These are phyloP conservation scores for Phaffia australis DNA, from an alignment of 768 basidiomycete species.

Conservation along the genomic window DNA sequence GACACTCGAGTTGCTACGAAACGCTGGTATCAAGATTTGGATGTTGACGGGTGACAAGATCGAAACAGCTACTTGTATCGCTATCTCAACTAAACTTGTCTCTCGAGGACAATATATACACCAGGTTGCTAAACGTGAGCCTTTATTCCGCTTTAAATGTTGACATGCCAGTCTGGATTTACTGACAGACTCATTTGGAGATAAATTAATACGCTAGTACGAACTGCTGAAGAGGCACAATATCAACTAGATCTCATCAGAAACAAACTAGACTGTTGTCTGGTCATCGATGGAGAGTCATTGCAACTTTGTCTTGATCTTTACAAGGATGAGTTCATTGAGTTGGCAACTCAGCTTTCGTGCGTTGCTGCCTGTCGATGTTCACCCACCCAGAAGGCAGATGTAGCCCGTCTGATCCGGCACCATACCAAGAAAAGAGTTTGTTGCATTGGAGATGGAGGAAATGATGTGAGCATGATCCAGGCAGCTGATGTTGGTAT, in stretches of 20 bases:
- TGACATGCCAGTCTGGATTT: slow-evolving; percentile 3
- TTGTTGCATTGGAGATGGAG: slow-evolving; percentile 97
- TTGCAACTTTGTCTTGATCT: slow-evolving; percentile 81
- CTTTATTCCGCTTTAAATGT: slow-evolving; percentile 10
- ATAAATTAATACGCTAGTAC: slow-evolving; percentile 48
- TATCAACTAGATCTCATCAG: slow-evolving; percentile 87
- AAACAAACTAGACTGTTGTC: slow-evolving; percentile 89
- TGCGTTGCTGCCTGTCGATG: slow-evolving; percentile 96
- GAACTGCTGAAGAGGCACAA: slow-evolving; percentile 67
- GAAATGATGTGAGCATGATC: slow-evolving; percentile 99
- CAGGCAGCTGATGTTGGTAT: slow-evolving; percentile 95
- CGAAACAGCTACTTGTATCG: slow-evolving; percentile 96
- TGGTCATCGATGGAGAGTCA: slow-evolving; percentile 96
- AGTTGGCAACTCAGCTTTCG: slow-evolving; percentile 88
- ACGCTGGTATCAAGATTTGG: slow-evolving; percentile 98
- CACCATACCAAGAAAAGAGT: slow-evolving; percentile 84
- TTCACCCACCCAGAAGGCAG: slow-evolving; percentile 97
- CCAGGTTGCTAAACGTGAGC: slow-evolving; percentile 79
- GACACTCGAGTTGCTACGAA: slow-evolving; percentile 80
- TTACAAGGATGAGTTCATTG: slow-evolving; percentile 89
- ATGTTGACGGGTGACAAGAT: slow-evolving; percentile 99
- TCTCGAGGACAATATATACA: slow-evolving; percentile 95
- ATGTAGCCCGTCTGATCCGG: slow-evolving; percentile 87
- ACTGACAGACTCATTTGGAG: slow-evolving; percentile 13
- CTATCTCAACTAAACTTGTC: slow-evolving; percentile 91